A percentile compares a stretch with the other conserved stretches of the same genome.
These are phyloP conservation scores for Pedinophyceae sp. DNA, from an alignment of 139 green algal genomes.

Conservation along the genomic window DNA sequence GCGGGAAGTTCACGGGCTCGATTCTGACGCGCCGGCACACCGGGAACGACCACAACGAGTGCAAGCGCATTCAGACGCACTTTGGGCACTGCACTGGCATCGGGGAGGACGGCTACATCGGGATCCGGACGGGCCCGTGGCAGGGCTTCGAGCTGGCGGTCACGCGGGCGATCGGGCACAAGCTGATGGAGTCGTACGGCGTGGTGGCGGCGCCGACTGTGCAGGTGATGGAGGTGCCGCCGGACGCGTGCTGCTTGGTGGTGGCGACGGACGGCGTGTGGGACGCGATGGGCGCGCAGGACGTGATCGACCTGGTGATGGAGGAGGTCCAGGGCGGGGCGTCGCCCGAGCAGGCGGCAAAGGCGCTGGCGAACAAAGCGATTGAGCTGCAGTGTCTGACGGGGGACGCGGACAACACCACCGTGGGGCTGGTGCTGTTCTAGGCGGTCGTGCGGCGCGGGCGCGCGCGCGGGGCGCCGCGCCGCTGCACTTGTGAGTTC, in stretches of 20 bases:
- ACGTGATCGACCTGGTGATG: conserved; percentile 34
- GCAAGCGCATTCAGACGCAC: neutral
- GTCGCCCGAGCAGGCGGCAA: conserved; percentile 17
- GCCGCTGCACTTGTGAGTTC: too few species aligned
- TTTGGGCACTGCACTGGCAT: neutral
- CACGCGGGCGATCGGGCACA: conserved; percentile 41
- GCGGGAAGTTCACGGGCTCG: neutral
- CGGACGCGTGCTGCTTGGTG: conserved; percentile 33
- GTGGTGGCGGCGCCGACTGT: conserved; percentile 21
- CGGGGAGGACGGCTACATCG: neutral
- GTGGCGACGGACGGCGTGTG: conserved; percentile 44
- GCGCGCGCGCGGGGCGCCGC: too few species aligned
- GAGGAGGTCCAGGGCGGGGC: conserved; percentile 19
- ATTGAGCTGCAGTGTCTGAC: conserved; percentile 14
- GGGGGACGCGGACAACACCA: conserved; percentile 23
- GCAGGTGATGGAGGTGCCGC: conserved; percentile 7
- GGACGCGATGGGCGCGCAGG: conserved; percentile 28
- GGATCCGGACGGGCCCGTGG: neutral
- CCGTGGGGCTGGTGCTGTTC: too few species aligned
- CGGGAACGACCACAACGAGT: neutral
- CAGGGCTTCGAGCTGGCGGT: conserved; percentile 40
- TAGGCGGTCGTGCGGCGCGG: too few species aligned
- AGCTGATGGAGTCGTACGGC: conserved; percentile 19
- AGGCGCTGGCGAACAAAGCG: conserved; percentile 19
- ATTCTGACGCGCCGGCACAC: neutral